phyloP scores from a whole-genome alignment of 2,329 filamentous ascomycete genomes.

The Ascosphaera apis region DNA sequence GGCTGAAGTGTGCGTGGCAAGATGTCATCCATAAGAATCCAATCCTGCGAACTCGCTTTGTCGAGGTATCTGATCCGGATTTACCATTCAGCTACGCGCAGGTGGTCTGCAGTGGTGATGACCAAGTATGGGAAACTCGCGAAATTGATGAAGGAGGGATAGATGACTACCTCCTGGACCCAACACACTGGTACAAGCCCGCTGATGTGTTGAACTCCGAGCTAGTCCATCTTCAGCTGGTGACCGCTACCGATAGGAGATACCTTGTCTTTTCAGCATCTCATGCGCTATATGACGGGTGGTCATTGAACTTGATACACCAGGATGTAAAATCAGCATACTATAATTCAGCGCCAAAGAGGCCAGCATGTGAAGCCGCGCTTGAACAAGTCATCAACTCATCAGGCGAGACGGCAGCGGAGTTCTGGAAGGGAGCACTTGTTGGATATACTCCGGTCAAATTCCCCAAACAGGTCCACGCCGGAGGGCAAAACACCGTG shows the following conservation, averaged over 20 bases:
- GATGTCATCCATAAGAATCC: slow-evolving; percentile 36
- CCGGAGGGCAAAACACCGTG: slow-evolving; percentile 5
- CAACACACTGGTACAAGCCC: not conserved
- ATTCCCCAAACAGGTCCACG: slow-evolving; percentile 16
- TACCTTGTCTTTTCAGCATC: slow-evolving; percentile 36
- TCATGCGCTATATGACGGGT: slow-evolving; percentile 70
- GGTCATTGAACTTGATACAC: slow-evolving; percentile 44
- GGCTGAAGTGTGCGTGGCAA: slow-evolving; percentile 38
- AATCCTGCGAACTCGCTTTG: slow-evolving; percentile 54
- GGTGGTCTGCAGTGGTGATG: slow-evolving; percentile 18
- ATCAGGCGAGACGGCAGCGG: slow-evolving; percentile 21
- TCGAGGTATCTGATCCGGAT: slow-evolving; percentile 37
- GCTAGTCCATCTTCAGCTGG: not conserved
- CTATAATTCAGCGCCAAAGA: slow-evolving; percentile 33
- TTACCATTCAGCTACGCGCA: slow-evolving; percentile 35
- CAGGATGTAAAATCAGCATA: slow-evolving; percentile 32
- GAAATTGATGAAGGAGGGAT: slow-evolving; percentile 19
- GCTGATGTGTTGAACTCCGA: not conserved
- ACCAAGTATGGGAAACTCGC: slow-evolving; percentile 14
- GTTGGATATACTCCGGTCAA: slow-evolving; percentile 22
- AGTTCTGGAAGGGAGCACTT: slow-evolving; percentile 53
- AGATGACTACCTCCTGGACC: slow-evolving; percentile 2
- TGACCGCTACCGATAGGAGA: not conserved
- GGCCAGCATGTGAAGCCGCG: slow-evolving; percentile 29
- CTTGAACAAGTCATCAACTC: slow-evolving; percentile 31